Evolutionary conservation across 2,329 filamentous ascomycete genomes (phyloP).

Genomic region (Cercospora sojina): DNA sequence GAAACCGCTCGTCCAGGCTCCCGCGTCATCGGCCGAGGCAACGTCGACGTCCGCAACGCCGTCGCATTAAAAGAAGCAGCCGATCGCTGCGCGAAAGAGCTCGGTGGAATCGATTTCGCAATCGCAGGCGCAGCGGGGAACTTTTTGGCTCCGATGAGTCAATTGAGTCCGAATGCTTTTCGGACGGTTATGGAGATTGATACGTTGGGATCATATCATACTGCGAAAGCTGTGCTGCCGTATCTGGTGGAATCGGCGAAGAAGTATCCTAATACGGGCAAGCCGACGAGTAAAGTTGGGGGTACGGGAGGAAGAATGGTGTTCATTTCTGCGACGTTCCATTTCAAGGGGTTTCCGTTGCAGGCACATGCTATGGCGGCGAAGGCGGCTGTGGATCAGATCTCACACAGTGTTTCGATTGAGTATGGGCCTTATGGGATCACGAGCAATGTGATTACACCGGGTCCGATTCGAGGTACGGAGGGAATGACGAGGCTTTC

Average conservation of each 20-base stretch:
- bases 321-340: conserved; percentile 86
- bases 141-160: conserved; percentile 82
- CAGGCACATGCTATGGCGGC: conserved; percentile 89
- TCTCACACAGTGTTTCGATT: conserved; percentile 75
- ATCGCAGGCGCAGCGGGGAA: conserved; percentile 96
- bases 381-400: conserved; percentile 85
- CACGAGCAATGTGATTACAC: conserved; percentile 83
- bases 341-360: conserved; percentile 81
- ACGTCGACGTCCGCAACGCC: conserved; percentile 64
- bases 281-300: conserved; percentile 28
- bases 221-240: conserved; percentile 84
- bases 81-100: conserved; percentile 73
- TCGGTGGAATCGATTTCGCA: conserved; percentile 87
- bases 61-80: conserved; percentile 71
- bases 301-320: conserved; percentile 77
- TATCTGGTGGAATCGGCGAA: conserved; percentile 73
- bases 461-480: conserved; percentile 80
- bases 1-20: conserved; percentile 73
- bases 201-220: conserved; percentile 90
- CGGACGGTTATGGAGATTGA: conserved; percentile 96
- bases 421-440: conserved; percentile 88
- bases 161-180: conserved; percentile 85
- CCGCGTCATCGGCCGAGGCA: conserved; percentile 82
- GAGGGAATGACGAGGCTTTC: conserved; percentile 58
- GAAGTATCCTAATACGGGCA: conserved; percentile 60